A percentile compares a stretch with the other conserved stretches of the same genome.
Evolutionary conservation across 345 rosid species (phyloP).

Genomic region (Pistacia vera): DNA sequence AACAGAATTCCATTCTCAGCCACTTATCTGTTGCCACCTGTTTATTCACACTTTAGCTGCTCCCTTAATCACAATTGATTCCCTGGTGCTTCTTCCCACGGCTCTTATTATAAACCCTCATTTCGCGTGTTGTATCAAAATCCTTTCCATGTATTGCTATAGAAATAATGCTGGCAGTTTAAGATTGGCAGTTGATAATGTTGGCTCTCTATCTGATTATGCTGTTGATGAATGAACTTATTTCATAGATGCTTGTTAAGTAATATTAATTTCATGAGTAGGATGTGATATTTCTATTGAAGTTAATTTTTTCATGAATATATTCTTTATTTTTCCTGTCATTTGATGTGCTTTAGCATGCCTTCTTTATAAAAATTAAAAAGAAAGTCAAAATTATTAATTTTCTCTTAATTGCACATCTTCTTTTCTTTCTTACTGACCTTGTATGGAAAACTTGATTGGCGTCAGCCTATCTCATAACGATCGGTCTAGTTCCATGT

Average conservation of each 20-base stretch:
- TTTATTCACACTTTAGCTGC: too few species aligned
- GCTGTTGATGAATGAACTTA: neutral
- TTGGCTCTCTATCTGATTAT: neutral
- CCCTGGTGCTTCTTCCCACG: too few species aligned
- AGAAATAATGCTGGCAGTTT: neutral
- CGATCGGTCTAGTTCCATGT: neutral
- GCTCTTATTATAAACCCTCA: too few species aligned
- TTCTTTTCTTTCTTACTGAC: conserved; percentile 3
- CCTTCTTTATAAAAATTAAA: neutral
- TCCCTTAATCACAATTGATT: too few species aligned
- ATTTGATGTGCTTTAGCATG: neutral
- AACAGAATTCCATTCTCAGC: too few species aligned
- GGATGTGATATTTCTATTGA: neutral
- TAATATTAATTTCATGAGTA: neutral
- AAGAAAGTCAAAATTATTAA: too few species aligned
- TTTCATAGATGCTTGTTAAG: neutral
- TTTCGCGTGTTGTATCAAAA: too few species aligned
- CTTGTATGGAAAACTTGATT: neutral
- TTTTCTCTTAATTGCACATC: neutral
- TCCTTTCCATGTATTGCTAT: neutral
- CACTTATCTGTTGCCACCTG: too few species aligned
- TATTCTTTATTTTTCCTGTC: neutral
- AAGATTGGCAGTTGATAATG: neutral
- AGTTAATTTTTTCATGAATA: neutral
- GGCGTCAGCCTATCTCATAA: neutral